Percentiles rank a stretch among this genome's conserved stretches.
Evolutionary conservation across 2,329 filamentous ascomycete species (phyloP).

Genomic region (Penicillium expansum): DNA sequence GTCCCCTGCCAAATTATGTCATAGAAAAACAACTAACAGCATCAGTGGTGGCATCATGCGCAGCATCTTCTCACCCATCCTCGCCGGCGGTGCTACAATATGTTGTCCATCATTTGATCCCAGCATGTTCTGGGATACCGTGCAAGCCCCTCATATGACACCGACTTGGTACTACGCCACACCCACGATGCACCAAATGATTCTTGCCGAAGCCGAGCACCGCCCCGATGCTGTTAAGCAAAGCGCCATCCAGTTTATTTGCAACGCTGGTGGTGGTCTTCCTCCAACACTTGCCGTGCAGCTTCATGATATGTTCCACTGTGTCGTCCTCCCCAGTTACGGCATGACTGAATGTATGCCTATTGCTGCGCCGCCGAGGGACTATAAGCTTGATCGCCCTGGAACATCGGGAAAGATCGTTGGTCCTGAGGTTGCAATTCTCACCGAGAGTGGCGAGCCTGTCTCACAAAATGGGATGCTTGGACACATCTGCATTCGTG

Average conservation of each 20-base stretch:
- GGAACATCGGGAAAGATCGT: slow-evolving; percentile 55
- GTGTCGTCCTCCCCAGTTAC: slow-evolving; percentile 55
- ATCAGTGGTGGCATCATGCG: slow-evolving; percentile 52
- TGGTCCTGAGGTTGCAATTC: slow-evolving; percentile 53
- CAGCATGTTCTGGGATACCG: slow-evolving; percentile 56
- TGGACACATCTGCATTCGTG: slow-evolving; percentile 53
- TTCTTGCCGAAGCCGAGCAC: slow-evolving; percentile 47
- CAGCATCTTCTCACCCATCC: slow-evolving; percentile 55
- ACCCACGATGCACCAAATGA: slow-evolving; percentile 57
- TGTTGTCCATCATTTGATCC: slow-evolving; percentile 56
- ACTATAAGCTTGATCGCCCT: slow-evolving; percentile 52
- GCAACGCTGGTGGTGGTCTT: slow-evolving; percentile 56
- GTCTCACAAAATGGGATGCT: slow-evolving; percentile 35
- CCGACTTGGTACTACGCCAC: slow-evolving; percentile 61
- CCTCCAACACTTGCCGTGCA: slow-evolving; percentile 52
- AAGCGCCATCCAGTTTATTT: slow-evolving; percentile 52
- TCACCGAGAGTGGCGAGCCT: slow-evolving; percentile 42
- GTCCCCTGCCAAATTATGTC: slow-evolving; percentile 19
- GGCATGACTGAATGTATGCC: slow-evolving; percentile 63
- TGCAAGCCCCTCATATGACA: slow-evolving; percentile 40
- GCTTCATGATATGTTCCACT: slow-evolving; percentile 52
- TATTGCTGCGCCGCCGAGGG: slow-evolving; percentile 55
- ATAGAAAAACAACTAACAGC: neutral
- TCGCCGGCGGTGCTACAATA: slow-evolving; percentile 54
- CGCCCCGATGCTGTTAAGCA: slow-evolving; percentile 43